Evolutionary conservation across 2,329 filamentous ascomycete species (phyloP).

Genomic region (Xylaria sp.): DNA sequence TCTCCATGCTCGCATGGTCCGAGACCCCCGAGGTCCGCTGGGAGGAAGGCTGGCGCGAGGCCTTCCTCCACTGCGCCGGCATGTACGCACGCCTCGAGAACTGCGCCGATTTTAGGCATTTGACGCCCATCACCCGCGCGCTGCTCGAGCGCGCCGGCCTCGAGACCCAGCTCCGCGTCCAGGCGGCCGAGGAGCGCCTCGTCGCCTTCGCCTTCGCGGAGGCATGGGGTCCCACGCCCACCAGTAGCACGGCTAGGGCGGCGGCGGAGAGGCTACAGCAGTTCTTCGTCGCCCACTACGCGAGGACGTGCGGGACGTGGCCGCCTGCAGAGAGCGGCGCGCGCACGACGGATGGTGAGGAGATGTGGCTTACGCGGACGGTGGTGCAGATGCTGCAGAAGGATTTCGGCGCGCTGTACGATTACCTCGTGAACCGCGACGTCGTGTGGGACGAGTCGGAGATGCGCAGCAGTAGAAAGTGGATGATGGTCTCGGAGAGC

Average conservation of each 20-base stretch:
- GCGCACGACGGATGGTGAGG: slow-evolving; percentile 52
- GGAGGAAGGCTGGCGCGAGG: slow-evolving; percentile 74
- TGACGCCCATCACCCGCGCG: slow-evolving; percentile 70
- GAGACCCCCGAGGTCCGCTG: slow-evolving; percentile 70
- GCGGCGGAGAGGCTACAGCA: slow-evolving; percentile 68
- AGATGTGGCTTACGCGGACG: slow-evolving; percentile 70
- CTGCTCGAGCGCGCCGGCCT: slow-evolving; percentile 70
- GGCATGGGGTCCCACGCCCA: slow-evolving; percentile 61
- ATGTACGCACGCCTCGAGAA: slow-evolving; percentile 66
- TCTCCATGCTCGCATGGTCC: slow-evolving; percentile 72
- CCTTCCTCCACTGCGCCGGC: slow-evolving; percentile 73
- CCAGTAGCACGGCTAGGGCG: slow-evolving; percentile 56
- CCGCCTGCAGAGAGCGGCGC: slow-evolving; percentile 57
- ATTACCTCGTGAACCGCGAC: slow-evolving; percentile 75
- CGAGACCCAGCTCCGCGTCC: slow-evolving; percentile 69
- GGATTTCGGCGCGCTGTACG: slow-evolving; percentile 75
- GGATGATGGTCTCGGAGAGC: slow-evolving; percentile 66
- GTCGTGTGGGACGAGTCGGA: slow-evolving; percentile 72
- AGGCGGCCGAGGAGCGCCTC: slow-evolving; percentile 71
- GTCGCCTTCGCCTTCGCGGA: slow-evolving; percentile 68
- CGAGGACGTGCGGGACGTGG: slow-evolving; percentile 67
- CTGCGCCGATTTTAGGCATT: slow-evolving; percentile 64
- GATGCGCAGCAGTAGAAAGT: slow-evolving; percentile 69
- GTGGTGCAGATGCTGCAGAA: slow-evolving; percentile 66
- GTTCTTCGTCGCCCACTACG: slow-evolving; percentile 69